These are phyloP conservation scores for Fusarium pilosicola DNA, from an alignment of 2,329 filamentous ascomycete genomes.

Conservation along the genomic window DNA sequence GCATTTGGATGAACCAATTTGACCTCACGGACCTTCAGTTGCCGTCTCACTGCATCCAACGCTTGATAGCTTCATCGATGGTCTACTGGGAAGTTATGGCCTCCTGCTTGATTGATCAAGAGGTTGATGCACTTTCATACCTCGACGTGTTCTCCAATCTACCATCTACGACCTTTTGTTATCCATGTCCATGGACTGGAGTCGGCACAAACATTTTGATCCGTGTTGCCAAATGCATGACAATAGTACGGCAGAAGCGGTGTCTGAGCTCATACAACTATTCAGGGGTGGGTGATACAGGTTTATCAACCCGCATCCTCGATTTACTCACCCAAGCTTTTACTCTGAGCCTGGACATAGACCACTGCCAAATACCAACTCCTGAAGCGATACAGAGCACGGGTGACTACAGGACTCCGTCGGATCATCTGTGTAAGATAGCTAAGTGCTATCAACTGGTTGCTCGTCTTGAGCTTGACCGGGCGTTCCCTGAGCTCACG, in stretches of 20 bases:
- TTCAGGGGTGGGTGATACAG: no score
- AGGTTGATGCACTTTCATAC: constrained; percentile 6
- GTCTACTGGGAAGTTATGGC: constrained; percentile 34
- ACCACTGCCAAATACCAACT: not conserved
- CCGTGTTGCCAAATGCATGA: not conserved
- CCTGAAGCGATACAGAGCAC: not conserved
- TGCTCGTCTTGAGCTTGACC: not conserved
- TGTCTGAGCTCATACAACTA: rapidly evolving
- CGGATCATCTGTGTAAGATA: not conserved
- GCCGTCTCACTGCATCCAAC: not conserved
- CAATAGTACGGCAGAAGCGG: not conserved
- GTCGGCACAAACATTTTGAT: constrained; percentile 16
- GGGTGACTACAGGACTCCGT: not conserved
- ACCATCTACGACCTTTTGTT: not conserved
- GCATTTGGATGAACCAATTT: constrained; percentile 8
- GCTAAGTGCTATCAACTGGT: not conserved
- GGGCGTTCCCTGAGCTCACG: not conserved
- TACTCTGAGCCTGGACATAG: not conserved
- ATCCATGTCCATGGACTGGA: constrained; percentile 29
- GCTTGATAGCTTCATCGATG: constrained; percentile 23
- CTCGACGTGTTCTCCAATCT: constrained; percentile 6
- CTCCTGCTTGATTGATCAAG: constrained; percentile 26
- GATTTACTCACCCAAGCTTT: not conserved
- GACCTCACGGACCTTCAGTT: not conserved
- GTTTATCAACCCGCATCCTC: no score